These are phyloP conservation scores for Isabelozyma pseudorhagii DNA, from an alignment of 805 yeast genomes.

Conservation along the genomic window DNA sequence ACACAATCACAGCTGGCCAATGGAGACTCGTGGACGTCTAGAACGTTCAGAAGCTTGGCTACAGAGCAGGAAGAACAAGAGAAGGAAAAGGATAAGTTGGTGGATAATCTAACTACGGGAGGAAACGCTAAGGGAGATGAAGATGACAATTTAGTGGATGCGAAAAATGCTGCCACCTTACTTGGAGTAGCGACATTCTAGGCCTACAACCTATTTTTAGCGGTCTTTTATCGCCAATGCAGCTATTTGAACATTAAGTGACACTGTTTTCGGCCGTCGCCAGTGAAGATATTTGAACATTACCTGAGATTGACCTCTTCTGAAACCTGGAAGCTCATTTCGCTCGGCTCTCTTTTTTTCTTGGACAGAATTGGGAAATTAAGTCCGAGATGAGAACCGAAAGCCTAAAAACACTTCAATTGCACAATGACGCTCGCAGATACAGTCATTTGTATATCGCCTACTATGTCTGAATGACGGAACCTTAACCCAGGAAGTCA, in stretches of 20 bases:
- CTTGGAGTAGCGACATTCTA: constrained; percentile 75
- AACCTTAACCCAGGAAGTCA: too few relatives aligned
- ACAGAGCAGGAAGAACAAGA: constrained; percentile 24
- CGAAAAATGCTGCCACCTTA: constrained; percentile 77
- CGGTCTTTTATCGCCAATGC: too few relatives aligned
- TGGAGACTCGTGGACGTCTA: constrained; percentile 45
- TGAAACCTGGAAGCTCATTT: too few relatives aligned
- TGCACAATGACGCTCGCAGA: too few relatives aligned
- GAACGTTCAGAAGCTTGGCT: constrained; percentile 34
- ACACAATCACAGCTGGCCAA: constrained; percentile 39
- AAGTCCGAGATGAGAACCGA: neutral
- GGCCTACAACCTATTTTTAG: neutral
- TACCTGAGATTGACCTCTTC: too few relatives aligned
- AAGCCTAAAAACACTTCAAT: neutral
- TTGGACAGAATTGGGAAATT: neutral
- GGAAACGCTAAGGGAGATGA: constrained; percentile 14
- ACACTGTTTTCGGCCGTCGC: too few relatives aligned
- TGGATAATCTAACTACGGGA: neutral
- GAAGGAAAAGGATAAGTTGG: constrained; percentile 7
- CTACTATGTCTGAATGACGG: neutral
- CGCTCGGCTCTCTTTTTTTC: too few relatives aligned
- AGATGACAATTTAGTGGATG: constrained; percentile 45
- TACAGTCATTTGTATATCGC: too few relatives aligned
- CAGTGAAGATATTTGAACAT: too few relatives aligned
- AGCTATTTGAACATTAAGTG: too few relatives aligned